phyloP scores from a whole-genome alignment of 2,329 filamentous ascomycete genomes.

The Sclerotinia minor region DNA sequence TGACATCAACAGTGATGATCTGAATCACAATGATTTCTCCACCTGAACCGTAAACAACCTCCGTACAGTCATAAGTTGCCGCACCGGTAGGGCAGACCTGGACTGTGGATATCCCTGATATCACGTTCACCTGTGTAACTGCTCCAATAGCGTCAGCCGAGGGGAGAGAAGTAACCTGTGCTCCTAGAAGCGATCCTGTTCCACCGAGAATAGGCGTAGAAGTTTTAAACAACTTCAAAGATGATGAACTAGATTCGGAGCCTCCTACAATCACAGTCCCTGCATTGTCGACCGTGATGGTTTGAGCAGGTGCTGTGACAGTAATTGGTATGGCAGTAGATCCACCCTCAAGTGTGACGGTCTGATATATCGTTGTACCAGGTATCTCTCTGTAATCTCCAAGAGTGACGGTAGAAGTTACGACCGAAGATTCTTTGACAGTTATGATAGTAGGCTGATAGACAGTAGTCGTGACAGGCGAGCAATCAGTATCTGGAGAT shows the following conservation, averaged over 20 bases:
- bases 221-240: constrained; percentile 17
- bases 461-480: constrained; percentile 20
- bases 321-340: constrained; percentile 6
- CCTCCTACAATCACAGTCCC: not conserved
- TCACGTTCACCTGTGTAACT: constrained; percentile 22
- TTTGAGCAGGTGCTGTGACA: constrained; percentile 8
- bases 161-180: constrained; percentile 6
- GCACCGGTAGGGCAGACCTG: constrained; percentile 24
- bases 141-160: not conserved
- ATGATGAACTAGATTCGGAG: not conserved
- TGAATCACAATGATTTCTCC: constrained; percentile 21
- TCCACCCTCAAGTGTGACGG: constrained; percentile 1
- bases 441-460: constrained; percentile 19
- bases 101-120: constrained; percentile 22
- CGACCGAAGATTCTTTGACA: not conserved
- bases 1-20: constrained; percentile 24
- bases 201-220: constrained; percentile 15
- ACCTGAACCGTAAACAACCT: constrained; percentile 17
- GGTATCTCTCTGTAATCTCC: not conserved
- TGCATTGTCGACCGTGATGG: constrained; percentile 5
- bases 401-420: constrained; percentile 12
- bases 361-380: constrained; percentile 10
- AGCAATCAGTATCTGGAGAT: constrained; percentile 18
- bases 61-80: constrained; percentile 20
- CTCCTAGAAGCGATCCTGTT: constrained; percentile 14